These are phyloP conservation scores for Canariomyces notabilis DNA, from an alignment of 2,329 filamentous ascomycete species.

Conservation along the genomic window DNA sequence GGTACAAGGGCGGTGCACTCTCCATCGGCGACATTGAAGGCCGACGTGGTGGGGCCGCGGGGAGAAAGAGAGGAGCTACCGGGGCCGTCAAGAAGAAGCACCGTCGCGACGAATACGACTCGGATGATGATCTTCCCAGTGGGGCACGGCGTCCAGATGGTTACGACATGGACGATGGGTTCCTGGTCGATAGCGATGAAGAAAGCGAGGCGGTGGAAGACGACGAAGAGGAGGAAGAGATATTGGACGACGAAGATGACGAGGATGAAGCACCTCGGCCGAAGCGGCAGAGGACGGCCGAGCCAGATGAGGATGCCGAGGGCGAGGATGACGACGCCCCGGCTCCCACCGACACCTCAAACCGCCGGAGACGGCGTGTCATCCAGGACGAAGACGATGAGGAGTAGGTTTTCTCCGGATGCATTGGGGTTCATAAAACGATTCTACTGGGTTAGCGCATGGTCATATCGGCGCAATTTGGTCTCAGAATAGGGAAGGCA, in stretches of 20 bases:
- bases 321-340: constrained; percentile 49
- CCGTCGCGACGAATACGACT: constrained; percentile 63
- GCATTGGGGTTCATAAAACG: constrained; percentile 7
- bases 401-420: not conserved
- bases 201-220: constrained; percentile 57
- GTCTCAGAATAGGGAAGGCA: constrained; percentile 1
- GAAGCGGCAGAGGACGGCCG: constrained; percentile 49
- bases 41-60: constrained; percentile 40
- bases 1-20: constrained; percentile 49
- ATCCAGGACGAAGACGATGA: constrained; percentile 30
- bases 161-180: constrained; percentile 76
- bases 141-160: constrained; percentile 62
- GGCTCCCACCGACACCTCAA: constrained; percentile 20
- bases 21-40: constrained; percentile 68
- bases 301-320: constrained; percentile 45
- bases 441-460: constrained; percentile 8
- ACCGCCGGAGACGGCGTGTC: constrained; percentile 22
- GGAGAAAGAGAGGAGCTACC: constrained; percentile 48
- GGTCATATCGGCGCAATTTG: constrained; percentile 8
- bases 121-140: constrained; percentile 66
- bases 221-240: constrained; percentile 59
- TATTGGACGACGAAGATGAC: constrained; percentile 50
- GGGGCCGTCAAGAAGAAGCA: constrained; percentile 48
- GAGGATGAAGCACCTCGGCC: constrained; percentile 40
- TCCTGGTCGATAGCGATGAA: constrained; percentile 70